These are phyloP conservation scores for Picea abies DNA, from an alignment of 83 land plant genomes.

Conservation along the genomic window DNA sequence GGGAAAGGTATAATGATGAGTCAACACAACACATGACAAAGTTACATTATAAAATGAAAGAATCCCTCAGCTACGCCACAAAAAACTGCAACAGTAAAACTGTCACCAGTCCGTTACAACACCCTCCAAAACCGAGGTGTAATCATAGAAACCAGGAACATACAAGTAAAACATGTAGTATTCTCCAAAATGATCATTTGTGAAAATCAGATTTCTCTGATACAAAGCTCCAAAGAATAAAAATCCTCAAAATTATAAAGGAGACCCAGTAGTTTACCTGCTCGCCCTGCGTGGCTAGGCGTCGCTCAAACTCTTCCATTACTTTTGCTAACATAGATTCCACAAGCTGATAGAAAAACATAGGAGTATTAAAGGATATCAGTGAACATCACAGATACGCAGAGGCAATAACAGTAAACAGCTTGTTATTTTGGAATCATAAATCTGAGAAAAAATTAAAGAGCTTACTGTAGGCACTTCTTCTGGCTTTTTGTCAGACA, in stretches of 20 bases:
- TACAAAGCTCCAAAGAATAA: too few species aligned
- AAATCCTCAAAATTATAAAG: not conserved
- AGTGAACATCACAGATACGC: slow-evolving; percentile 6
- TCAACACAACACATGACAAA: too few species aligned
- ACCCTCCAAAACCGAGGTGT: not conserved
- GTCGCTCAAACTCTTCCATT: slow-evolving; percentile 84
- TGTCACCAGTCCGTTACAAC: not conserved
- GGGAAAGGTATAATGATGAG: too few species aligned
- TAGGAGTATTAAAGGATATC: not conserved
- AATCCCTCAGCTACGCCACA: not conserved
- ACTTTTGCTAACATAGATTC: slow-evolving; percentile 85
- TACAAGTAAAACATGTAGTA: not conserved
- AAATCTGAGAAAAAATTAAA: not conserved
- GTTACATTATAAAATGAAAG: not conserved
- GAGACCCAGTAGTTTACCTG: slow-evolving; percentile 36
- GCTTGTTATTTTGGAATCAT: not conserved
- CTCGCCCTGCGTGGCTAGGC: slow-evolving; percentile 67
- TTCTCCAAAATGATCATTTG: not conserved
- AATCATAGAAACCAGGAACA: not conserved
- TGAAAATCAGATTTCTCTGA: too few species aligned
- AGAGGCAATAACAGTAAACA: not conserved
- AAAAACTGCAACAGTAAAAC: not conserved
- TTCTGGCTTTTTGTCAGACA: slow-evolving; percentile 77
- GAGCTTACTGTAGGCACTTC: slow-evolving; percentile 83
- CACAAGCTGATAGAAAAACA: slow-evolving; percentile 58